A percentile compares a stretch with the other conserved stretches of the same genome.
Evolutionary conservation across 2,329 filamentous ascomycete genomes (phyloP).

Genomic region (Chaetothyriales sp.): DNA sequence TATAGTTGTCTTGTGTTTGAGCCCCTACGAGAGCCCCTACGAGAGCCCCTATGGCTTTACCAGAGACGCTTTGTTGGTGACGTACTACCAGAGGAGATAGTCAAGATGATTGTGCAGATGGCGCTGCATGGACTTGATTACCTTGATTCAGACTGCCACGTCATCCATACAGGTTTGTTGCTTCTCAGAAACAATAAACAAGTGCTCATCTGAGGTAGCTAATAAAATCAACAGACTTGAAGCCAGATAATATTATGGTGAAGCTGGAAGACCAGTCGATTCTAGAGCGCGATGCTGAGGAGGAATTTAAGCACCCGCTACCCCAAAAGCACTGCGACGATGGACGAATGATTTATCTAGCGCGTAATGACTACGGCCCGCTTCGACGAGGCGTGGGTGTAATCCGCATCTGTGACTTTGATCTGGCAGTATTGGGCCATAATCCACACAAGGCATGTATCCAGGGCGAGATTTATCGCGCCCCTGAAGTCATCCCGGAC

Average conservation of each 20-base stretch:
- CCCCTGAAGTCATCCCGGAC: constrained; percentile 22
- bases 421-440: constrained; percentile 14
- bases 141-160: constrained; percentile 25
- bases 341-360: neutral
- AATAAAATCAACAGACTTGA: neutral
- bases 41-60: constrained; percentile 6
- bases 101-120: constrained; percentile 22
- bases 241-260: neutral
- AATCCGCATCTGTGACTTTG: constrained; percentile 14
- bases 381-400: neutral
- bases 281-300: neutral
- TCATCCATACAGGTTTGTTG: constrained; percentile 23
- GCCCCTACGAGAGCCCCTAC: constrained; percentile 17
- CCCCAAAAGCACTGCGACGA: neutral
- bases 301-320: neutral
- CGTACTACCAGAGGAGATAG: constrained; percentile 15
- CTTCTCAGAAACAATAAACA: neutral
- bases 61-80: constrained; percentile 17
- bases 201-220: neutral
- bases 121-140: constrained; percentile 27
- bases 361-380: neutral
- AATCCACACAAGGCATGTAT: constrained; percentile 17
- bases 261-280: neutral
- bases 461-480: constrained; percentile 20
- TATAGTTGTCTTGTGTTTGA: constrained; percentile 27